These are phyloP conservation scores for Closterium sp. DNA, from an alignment of 139 green algal genomes.

Conservation along the genomic window DNA sequence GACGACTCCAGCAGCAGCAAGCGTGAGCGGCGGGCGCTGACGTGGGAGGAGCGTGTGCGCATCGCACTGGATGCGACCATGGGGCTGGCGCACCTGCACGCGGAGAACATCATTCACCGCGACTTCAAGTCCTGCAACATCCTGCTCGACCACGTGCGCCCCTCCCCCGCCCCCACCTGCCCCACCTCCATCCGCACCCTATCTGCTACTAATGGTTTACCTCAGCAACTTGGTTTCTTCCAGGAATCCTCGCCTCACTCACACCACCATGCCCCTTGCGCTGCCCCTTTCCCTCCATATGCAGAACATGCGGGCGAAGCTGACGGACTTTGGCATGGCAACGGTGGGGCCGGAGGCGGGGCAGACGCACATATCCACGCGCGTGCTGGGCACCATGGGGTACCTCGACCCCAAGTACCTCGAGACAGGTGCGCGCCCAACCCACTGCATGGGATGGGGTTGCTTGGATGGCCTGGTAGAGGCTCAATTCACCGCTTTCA, in stretches of 20 bases:
- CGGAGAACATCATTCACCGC: slow-evolving; percentile 58
- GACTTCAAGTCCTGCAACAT: slow-evolving; percentile 63
- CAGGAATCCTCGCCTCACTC: background rate
- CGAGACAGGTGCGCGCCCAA: slow-evolving; percentile 25
- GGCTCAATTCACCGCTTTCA: background rate
- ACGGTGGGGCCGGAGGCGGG: slow-evolving; percentile 9
- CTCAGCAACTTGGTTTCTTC: background rate
- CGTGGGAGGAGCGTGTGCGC: slow-evolving; percentile 1
- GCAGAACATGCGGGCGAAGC: slow-evolving; percentile 44
- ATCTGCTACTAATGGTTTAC: background rate
- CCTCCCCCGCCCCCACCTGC: background rate
- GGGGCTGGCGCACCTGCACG: slow-evolving; percentile 56
- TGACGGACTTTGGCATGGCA: slow-evolving; percentile 63
- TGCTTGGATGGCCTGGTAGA: background rate
- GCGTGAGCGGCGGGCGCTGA: background rate
- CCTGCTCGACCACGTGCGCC: slow-evolving; percentile 63
- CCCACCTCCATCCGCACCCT: background rate
- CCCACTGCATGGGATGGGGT: too few species aligned
- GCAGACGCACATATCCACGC: slow-evolving; percentile 40
- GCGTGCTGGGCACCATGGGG: slow-evolving; percentile 57
- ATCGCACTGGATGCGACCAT: slow-evolving; percentile 25
- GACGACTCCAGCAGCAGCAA: slow-evolving; percentile 7
- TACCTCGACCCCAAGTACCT: slow-evolving; percentile 62
- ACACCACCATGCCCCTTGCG: background rate
- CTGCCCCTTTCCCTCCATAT: background rate